phyloP scores from a whole-genome alignment of 495 filamentous ascomycete species.

The Friedmanniomyces endolithicus region DNA sequence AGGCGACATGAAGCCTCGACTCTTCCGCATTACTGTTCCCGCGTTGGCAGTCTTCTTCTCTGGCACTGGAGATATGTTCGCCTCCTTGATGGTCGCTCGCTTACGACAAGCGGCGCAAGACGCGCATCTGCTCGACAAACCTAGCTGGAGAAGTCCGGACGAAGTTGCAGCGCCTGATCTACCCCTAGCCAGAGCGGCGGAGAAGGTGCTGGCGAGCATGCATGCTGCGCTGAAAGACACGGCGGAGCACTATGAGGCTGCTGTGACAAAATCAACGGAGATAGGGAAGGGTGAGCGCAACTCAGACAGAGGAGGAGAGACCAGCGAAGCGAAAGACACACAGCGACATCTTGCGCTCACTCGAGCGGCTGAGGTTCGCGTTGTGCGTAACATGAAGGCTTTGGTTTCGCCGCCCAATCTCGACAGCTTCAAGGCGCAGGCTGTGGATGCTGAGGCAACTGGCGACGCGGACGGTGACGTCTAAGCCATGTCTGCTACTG shows the following conservation, averaged over 20 bases:
- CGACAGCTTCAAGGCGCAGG: conserved; percentile 42
- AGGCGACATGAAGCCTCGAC: conserved; percentile 39
- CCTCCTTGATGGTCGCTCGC: conserved; percentile 77
- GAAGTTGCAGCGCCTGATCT: conserved; percentile 51
- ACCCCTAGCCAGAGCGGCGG: conserved; percentile 67
- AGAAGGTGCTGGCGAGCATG: conserved; percentile 90
- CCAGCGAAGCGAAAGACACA: conserved; percentile 43
- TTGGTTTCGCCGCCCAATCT: conserved; percentile 48
- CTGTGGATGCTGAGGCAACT: conserved; percentile 27
- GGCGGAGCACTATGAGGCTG: conserved; percentile 49
- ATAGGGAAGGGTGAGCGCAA: conserved; percentile 21
- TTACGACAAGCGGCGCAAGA: conserved; percentile 63
- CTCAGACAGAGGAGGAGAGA: conserved; percentile 25
- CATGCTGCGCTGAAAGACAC: conserved; percentile 72
- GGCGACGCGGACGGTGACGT: not conserved
- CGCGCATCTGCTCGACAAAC: conserved; percentile 24
- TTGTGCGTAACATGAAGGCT: conserved; percentile 57
- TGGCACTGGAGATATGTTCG: conserved; percentile 97
- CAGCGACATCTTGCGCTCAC: conserved; percentile 52
- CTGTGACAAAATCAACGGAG: conserved; percentile 33
- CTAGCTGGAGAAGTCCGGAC: conserved; percentile 36
- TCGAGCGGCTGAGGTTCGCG: conserved; percentile 67
- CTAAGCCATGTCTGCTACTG: not conserved
- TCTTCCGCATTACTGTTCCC: conserved; percentile 75
- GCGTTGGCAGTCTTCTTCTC: conserved; percentile 85